Conservation (phyloP, 441 rosid species). For the Bocquillonia castaneifolia region DNA sequence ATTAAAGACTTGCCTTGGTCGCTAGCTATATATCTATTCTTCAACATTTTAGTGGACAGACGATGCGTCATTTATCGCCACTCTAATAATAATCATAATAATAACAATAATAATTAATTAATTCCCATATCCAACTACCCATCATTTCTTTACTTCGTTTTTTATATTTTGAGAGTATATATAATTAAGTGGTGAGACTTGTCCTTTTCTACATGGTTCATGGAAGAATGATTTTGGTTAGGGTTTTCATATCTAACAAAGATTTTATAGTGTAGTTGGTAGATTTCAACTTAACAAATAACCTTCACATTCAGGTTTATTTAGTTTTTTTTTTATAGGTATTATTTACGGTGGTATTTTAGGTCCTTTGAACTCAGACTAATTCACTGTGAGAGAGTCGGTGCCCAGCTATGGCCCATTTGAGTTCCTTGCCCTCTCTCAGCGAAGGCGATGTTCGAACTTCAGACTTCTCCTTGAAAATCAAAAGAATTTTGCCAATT, state of each 20-base stretch:
- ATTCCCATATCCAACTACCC: not conserved
- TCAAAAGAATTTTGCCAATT: too few relatives aligned
- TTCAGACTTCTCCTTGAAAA: too few relatives aligned
- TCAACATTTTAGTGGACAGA: not conserved
- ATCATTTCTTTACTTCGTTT: not conserved
- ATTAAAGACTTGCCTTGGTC: slow-evolving; percentile 10
- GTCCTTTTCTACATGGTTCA: slow-evolving; percentile 22
- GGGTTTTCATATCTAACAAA: slow-evolving; percentile 2
- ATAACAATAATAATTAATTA: not conserved
- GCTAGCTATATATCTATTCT: not conserved
- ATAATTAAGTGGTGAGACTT: not conserved
- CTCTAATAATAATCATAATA: not conserved
- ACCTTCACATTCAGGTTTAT: slow-evolving; percentile 16
- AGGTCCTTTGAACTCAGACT: too few relatives aligned
- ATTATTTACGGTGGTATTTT: too few relatives aligned
- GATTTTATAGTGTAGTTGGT: slow-evolving; percentile 24
- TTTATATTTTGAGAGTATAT: too few relatives aligned
- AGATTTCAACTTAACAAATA: slow-evolving; percentile 2
- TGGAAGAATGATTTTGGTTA: slow-evolving; percentile 22
- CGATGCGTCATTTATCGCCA: not conserved
- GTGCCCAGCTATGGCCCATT: too few relatives aligned
- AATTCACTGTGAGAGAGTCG: too few relatives aligned
- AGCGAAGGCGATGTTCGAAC: too few relatives aligned
- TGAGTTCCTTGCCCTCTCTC: too few relatives aligned
- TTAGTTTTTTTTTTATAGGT: too few relatives aligned